Evolutionary conservation across 1,284 basidiomycete species (phyloP).

Genomic region (Chiua sp.): DNA sequence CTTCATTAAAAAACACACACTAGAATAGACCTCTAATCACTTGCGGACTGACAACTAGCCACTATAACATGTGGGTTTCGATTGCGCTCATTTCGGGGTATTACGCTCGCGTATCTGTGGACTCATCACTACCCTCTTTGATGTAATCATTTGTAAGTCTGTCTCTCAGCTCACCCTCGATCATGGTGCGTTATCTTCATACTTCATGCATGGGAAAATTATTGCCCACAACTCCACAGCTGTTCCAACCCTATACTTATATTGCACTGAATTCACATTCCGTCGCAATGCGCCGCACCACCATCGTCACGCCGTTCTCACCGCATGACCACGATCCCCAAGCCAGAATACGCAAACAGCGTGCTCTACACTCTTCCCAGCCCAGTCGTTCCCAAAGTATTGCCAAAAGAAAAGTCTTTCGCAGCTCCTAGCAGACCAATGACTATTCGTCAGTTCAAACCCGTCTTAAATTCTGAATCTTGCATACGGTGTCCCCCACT

Average conservation of each 20-base stretch:
- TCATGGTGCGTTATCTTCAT: background rate
- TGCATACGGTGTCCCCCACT: no score
- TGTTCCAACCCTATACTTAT: no score
- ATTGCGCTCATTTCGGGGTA: background rate
- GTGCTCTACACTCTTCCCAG: background rate
- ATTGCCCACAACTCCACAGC: background rate
- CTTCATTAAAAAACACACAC: no score
- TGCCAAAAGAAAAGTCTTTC: background rate
- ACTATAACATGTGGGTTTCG: background rate
- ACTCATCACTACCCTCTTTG: background rate
- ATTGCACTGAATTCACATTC: background rate
- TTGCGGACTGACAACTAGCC: background rate
- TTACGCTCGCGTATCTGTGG: background rate
- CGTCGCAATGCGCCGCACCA: background rate
- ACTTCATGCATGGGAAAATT: background rate
- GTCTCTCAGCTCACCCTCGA: background rate
- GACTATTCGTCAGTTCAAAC: no score
- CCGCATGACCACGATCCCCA: background rate
- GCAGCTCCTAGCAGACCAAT: background rate
- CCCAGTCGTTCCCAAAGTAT: background rate
- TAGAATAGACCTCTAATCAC: background rate
- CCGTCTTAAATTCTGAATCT: no score
- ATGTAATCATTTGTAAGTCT: background rate
- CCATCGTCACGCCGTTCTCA: background rate
- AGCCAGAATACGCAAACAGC: no score